Evolutionary conservation across 306 rosid species (phyloP), one percentile per base, ranked within the genome.

Genomic region (Senna siamea): DNA sequence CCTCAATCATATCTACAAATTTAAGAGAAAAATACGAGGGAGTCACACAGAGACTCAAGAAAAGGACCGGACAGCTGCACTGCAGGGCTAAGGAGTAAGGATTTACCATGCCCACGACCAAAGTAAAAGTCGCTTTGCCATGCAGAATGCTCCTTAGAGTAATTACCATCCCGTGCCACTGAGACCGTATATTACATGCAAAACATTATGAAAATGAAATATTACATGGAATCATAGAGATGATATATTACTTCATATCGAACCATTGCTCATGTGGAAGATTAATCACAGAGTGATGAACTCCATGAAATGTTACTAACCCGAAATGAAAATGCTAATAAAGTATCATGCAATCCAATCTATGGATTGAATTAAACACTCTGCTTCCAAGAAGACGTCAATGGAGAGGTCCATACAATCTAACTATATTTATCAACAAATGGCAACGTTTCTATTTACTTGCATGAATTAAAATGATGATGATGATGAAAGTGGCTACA

Each of bases 1-100:
- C 96, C 80, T 88, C 92, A 40, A 88, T 84, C 54, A 32, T 61
- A 85, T 92, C 96, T 92, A 74, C 20, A 38, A 56, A 60, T 54
- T 76, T 19, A 66, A 73, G 30, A 79, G 22, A 77, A 53, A 28
- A 58, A 52, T 12, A 77, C 66, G 70, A 52, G 55, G 51, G 2
- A 19, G 43, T 44, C 43, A 58, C 7, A 38, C 20, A 53, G 1
- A 55, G 57, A 35, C 28, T 34, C 48, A 69, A n/a, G 8, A 6
- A 30, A 78, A 71, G 30, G 48, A 40, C 14, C 17, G 47, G 51
- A 75, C 9, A 52, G 66, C 61, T 71, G 61, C 74, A 71, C n/a
- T n/a, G n/a, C n/a, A n/a, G n/a, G n/a, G n/a, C n/a, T n/a, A n/a
- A n/a, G n/a, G n/a, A n/a, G n/a, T n/a, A n/a, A n/a, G n/a, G n/a